Base-by-base conservation (phyloP, 345 rosid genomes). In the Garcia nutans region DNA sequence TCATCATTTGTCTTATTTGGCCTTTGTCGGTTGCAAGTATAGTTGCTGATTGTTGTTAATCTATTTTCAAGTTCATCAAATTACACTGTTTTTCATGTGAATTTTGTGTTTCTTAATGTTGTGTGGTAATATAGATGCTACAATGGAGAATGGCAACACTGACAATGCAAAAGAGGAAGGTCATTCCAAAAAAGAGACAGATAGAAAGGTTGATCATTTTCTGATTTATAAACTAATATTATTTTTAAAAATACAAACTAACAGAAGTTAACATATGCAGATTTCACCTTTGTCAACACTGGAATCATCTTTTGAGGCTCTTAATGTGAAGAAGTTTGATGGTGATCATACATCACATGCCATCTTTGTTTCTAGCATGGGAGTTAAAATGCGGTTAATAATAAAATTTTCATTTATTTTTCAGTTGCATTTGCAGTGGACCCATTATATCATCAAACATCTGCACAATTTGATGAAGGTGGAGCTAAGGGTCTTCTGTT, bases 381-480 rank as follows among this genome's bases (percentile, higher is more conserved):
- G 59, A 73, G 26, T 70, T 74, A 65, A 74, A 52, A 78, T 80
- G 17, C 49, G 57, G 71, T 57, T 7, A 70, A 26, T 83, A 37
- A 84, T 59, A 31, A 42, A 22, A 13, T 62, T 81, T 37, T 68
- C 23, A 24, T 78, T 79, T 66, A 61, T 56, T 73, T 86, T 76
- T 59, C 86, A 95, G 99, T 83, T 88, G 96, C 98, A 63, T 93
- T 95, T 85, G 88, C 93, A 2, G 98, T 95, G 82, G 99, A 93
- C 86, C 99, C 99, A 19, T 86, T 95, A 61, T 95, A 95, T 86
- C 97, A 91, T 79, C 99, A 95, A 80, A 93, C 99, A 61, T 91
- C 99, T 71, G 99, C 99, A 72, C 96, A 93, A 80, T 93, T 93
- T 82, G 99, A 95, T 80, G 99, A 91, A 89, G 99, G 99, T 74